phyloP scores from a whole-genome alignment of 192 early-diverging fungal species.

The Coemansia sp. region DNA sequence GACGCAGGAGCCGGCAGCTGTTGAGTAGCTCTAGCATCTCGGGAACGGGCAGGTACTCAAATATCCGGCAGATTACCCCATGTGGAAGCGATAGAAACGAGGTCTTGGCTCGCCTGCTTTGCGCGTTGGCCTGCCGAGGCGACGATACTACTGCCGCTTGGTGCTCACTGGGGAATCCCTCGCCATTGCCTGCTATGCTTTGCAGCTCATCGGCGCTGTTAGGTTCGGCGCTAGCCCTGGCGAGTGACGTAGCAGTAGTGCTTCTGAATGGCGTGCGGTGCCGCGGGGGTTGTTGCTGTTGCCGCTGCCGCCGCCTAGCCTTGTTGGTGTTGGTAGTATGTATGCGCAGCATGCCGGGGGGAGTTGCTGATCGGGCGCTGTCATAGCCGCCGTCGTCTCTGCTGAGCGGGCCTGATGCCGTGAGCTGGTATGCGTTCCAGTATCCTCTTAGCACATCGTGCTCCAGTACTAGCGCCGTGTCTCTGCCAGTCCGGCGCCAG shows the following conservation, averaged over 20 bases:
- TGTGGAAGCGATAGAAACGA: slow-evolving; percentile 30
- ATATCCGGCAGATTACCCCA: slow-evolving; percentile 23
- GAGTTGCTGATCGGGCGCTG: slow-evolving; percentile 17
- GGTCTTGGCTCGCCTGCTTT: background rate
- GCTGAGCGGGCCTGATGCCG: background rate
- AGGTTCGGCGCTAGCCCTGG: background rate
- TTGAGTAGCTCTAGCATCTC: slow-evolving; percentile 27
- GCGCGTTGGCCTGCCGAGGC: background rate
- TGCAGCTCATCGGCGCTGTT: background rate
- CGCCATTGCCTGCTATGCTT: background rate
- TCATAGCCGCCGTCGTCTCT: background rate
- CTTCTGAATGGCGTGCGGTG: slow-evolving; percentile 10
- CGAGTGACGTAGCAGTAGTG: background rate
- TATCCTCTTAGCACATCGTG: slow-evolving; percentile 33
- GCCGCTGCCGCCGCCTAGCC: background rate
- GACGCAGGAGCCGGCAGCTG: slow-evolving; percentile 48
- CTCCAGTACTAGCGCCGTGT: slow-evolving; percentile 32
- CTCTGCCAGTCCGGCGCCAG: background rate
- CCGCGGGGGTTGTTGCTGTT: slow-evolving; percentile 15
- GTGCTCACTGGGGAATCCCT: background rate
- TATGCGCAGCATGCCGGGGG: slow-evolving; percentile 34
- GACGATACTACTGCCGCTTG: background rate
- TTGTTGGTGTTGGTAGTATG: background rate
- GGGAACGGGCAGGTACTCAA: slow-evolving; percentile 30
- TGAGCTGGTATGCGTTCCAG: slow-evolving; percentile 21